phyloP scores from a whole-genome alignment of 208 protist genomes.

The Crithidia thermophila region DNA sequence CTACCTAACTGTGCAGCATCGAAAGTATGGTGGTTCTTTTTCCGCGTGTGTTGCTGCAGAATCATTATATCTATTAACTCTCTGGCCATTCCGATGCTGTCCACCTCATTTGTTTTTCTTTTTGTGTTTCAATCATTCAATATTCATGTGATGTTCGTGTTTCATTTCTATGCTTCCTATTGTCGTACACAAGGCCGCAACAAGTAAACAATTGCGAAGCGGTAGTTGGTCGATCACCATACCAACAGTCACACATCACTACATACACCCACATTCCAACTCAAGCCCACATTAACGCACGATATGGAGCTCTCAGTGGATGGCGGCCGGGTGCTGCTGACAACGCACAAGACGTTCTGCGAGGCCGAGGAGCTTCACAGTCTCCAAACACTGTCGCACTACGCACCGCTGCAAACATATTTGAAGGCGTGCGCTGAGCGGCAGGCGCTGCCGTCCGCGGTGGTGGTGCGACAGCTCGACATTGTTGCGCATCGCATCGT shows the following conservation, averaged over 20 bases:
- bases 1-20: too few relatives aligned
- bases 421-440: constrained; percentile 31
- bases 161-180: too few relatives aligned
- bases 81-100: too few relatives aligned
- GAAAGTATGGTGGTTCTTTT: too few relatives aligned
- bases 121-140: too few relatives aligned
- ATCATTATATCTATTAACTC: too few relatives aligned
- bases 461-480: constrained; percentile 55
- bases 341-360: constrained; percentile 72
- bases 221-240: background rate
- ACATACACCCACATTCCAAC: background rate
- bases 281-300: too few relatives aligned
- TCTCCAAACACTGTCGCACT: constrained; percentile 48
- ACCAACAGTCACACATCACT: background rate
- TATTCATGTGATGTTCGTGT: too few relatives aligned
- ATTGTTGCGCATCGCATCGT: constrained; percentile 68
- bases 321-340: constrained; percentile 43
- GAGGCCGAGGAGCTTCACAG: constrained; percentile 37
- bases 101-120: too few relatives aligned
- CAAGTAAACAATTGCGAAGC: too few relatives aligned
- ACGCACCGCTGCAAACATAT: constrained; percentile 54
- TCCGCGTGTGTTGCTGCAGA: too few relatives aligned
- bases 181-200: too few relatives aligned
- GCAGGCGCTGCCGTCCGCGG: constrained; percentile 45
- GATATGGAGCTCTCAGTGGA: constrained; percentile 66